These are phyloP conservation scores for Parathielavia appendiculata DNA, from an alignment of 495 filamentous ascomycete genomes.

Conservation along the genomic window DNA sequence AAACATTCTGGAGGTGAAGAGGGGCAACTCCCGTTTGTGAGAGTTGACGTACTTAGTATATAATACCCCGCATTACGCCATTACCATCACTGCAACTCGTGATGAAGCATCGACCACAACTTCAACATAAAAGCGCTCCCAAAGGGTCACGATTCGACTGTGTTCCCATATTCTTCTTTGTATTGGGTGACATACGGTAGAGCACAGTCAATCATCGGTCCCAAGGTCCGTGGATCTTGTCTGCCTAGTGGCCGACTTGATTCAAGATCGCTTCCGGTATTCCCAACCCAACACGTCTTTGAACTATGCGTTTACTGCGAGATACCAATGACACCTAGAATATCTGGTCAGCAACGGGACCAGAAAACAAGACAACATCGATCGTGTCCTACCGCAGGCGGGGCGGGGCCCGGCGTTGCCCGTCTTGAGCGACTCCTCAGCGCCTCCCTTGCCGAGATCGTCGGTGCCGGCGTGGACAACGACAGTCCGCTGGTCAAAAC, in stretches of 20 bases:
- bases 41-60: too few species aligned
- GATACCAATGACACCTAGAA: conserved; percentile 74
- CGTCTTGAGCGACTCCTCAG: conserved; percentile 94
- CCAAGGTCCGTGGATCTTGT: too few species aligned
- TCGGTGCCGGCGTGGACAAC: conserved; percentile 94
- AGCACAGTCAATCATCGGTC: not conserved
- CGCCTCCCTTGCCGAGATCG: conserved; percentile 84
- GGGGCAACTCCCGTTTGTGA: too few species aligned
- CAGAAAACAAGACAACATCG: conserved; percentile 20
- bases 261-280: not conserved
- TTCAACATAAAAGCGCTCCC: too few species aligned
- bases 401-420: conserved; percentile 90
- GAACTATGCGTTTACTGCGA: conserved; percentile 43
- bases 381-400: conserved; percentile 65
- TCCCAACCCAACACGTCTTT: not conserved
- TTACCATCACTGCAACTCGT: too few species aligned
- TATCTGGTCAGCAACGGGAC: conserved; percentile 38
- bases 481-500: conserved; percentile 68
- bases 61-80: too few species aligned
- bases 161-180: not conserved
- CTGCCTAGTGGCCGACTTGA: too few species aligned
- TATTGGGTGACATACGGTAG: not conserved
- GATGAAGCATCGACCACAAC: too few species aligned
- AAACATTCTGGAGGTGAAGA: too few species aligned
- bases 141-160: not conserved